A percentile compares a stretch with the other conserved stretches of the same genome.
These are phyloP conservation scores for Pterocarpus santalinus DNA, from an alignment of 306 rosid genomes.

Conservation along the genomic window DNA sequence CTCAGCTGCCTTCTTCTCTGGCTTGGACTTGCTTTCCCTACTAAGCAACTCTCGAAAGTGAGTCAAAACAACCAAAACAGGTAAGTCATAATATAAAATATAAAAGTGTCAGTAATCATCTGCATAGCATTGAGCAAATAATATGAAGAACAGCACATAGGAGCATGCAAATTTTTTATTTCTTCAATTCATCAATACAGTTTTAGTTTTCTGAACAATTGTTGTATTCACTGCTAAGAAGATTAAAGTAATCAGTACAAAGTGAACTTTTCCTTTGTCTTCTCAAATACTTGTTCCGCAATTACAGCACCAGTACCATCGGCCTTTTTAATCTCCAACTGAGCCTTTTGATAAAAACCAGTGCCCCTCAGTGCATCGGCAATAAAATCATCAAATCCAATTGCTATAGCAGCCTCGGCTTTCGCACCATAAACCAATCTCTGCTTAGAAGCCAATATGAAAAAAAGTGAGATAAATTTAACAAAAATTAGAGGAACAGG, in stretches of 20 bases:
- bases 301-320: conserved; percentile 80
- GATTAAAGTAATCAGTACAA: conserved; percentile 46
- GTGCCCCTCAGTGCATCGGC: conserved; percentile 91
- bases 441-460: conserved; percentile 52
- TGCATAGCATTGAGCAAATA: background rate
- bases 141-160: conserved; percentile 8
- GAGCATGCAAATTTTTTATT: background rate
- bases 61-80: conserved; percentile 1
- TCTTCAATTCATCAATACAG: conserved; percentile 1
- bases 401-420: conserved; percentile 88
- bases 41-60: background rate
- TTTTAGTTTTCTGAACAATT: conserved; percentile 15
- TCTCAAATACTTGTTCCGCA: conserved; percentile 92
- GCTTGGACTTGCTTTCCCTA: conserved; percentile 24
- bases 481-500: background rate
- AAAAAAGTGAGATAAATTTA: background rate
- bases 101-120: background rate
- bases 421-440: conserved; percentile 91
- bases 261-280: conserved; percentile 72
- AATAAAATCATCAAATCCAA: conserved; percentile 83
- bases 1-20: background rate
- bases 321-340: conserved; percentile 86
- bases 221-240: conserved; percentile 2
- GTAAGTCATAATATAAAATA: background rate
- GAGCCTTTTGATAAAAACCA: conserved; percentile 72